phyloP scores from a whole-genome alignment of 768 basidiomycete genomes.

The Phaffia australis region DNA sequence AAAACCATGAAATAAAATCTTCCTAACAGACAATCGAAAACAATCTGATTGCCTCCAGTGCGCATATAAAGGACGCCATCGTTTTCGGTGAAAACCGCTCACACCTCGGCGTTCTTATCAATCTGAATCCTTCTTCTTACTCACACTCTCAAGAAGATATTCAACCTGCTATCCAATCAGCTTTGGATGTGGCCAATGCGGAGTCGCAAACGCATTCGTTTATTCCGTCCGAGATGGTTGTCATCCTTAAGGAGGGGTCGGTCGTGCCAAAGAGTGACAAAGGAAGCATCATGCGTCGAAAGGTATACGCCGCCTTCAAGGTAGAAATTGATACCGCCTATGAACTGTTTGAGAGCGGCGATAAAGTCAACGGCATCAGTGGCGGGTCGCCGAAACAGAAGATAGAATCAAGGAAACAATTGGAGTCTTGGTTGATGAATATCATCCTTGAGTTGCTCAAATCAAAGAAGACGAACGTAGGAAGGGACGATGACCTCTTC shows the following conservation, averaged over 20 bases:
- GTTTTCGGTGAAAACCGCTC: conserved; percentile 48
- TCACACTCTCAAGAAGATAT: conserved; percentile 34
- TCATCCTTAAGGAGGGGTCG: conserved; percentile 44
- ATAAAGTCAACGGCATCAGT: conserved; percentile 27
- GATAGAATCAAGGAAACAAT: background rate
- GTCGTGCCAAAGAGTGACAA: conserved; percentile 49
- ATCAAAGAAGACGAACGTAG: conserved; percentile 20
- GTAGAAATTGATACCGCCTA: conserved; percentile 41
- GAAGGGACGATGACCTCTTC: conserved; percentile 33
- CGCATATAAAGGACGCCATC: conserved; percentile 46
- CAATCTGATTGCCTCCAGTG: conserved; percentile 42
- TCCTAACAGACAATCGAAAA: background rate
- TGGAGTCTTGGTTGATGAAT: conserved; percentile 13
- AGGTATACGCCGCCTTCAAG: conserved; percentile 48
- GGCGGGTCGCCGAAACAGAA: background rate
- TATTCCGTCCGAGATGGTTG: conserved; percentile 46
- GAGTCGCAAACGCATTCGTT: conserved; percentile 49
- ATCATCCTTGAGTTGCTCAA: conserved; percentile 7
- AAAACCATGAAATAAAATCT: background rate
- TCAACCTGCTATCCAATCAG: conserved; percentile 42
- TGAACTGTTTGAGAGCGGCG: conserved; percentile 42
- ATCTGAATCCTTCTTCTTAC: conserved; percentile 39
- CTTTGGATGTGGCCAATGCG: conserved; percentile 46
- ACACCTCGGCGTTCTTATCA: conserved; percentile 47
- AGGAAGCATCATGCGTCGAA: conserved; percentile 45